Percentiles rank a stretch among this genome's conserved stretches.
Conservation (phyloP, 2,329 filamentous ascomycete genomes). For the Thielaviopsis musarum region DNA sequence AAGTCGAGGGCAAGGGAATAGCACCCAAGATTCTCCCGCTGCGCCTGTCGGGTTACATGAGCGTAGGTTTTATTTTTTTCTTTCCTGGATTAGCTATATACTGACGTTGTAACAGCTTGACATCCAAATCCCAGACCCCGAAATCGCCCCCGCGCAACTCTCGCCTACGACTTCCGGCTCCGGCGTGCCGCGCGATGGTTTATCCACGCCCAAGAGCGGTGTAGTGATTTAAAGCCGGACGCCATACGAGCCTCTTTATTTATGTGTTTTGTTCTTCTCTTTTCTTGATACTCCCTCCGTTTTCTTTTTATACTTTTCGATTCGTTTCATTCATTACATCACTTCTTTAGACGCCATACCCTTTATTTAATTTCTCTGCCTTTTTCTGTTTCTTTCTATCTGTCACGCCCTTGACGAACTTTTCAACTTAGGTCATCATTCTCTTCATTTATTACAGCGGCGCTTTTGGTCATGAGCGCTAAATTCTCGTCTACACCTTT, state of each 20-base stretch:
- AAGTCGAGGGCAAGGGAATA: slow-evolving; percentile 31
- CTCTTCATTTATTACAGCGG: too few species aligned
- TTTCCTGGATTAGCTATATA: neutral
- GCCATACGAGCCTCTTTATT: neutral
- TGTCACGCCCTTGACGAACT: too few species aligned
- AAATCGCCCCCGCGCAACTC: slow-evolving; percentile 40
- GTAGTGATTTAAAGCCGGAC: neutral
- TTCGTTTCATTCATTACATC: too few species aligned
- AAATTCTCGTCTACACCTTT: too few species aligned
- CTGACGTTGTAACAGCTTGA: slow-evolving; percentile 39
- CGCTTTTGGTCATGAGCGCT: too few species aligned
- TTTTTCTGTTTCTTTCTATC: neutral
- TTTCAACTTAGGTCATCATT: too few species aligned
- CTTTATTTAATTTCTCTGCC: neutral
- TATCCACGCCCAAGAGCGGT: neutral
- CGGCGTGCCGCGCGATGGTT: neutral
- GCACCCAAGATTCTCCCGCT: slow-evolving; percentile 61
- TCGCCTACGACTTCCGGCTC: slow-evolving; percentile 25
- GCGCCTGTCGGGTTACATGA: slow-evolving; percentile 76
- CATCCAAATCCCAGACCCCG: slow-evolving; percentile 66
- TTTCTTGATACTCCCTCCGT: neutral
- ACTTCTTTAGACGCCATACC: neutral
- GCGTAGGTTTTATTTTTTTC: slow-evolving; percentile 29
- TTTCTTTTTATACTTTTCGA: neutral
- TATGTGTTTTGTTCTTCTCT: neutral